Evolutionary conservation across 805 yeast genomes (phyloP).

Genomic region (Vanderwaltozyma verrucispora): DNA sequence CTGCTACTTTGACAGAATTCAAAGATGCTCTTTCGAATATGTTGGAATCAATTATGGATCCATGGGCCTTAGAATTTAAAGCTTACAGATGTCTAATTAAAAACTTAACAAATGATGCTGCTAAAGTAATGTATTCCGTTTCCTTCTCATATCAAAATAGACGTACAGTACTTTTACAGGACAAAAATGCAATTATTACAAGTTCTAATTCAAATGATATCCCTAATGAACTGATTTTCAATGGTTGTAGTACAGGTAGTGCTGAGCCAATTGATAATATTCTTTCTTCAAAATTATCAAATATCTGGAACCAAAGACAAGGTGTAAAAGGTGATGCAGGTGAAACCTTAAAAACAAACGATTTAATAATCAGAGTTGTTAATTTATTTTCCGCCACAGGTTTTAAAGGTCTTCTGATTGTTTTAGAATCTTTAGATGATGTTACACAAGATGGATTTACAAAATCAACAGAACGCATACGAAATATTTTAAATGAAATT

Average conservation of each 20-base stretch:
- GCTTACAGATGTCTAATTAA: slow-evolving; percentile 21
- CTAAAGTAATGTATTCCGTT: slow-evolving; percentile 23
- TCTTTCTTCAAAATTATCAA: slow-evolving; percentile 18
- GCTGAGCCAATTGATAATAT: slow-evolving; percentile 20
- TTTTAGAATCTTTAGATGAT: slow-evolving; percentile 11
- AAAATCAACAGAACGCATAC: slow-evolving; percentile 10
- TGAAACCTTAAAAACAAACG: slow-evolving; percentile 19
- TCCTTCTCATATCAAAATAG: slow-evolving; percentile 18
- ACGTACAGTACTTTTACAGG: slow-evolving; percentile 18
- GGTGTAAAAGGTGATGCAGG: slow-evolving; percentile 27
- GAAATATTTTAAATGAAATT: slow-evolving; percentile 11
- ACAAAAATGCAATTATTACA: slow-evolving; percentile 18
- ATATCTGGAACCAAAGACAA: slow-evolving; percentile 27
- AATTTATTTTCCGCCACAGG: slow-evolving; percentile 27
- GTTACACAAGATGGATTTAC: slow-evolving; percentile 10
- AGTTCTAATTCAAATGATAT: slow-evolving; percentile 10
- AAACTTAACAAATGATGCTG: slow-evolving; percentile 10
- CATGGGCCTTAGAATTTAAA: slow-evolving; percentile 25
- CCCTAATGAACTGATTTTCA: slow-evolving; percentile 10
- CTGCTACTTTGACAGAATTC: slow-evolving; percentile 22
- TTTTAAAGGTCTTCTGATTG: slow-evolving; percentile 25
- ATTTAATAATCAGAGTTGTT: slow-evolving; percentile 16
- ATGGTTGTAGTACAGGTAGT: slow-evolving; percentile 17
- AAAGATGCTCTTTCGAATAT: slow-evolving; percentile 22
- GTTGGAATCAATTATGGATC: slow-evolving; percentile 15